Conservation (phyloP, 768 basidiomycete genomes). For the Pleurotus cornucopiae region DNA sequence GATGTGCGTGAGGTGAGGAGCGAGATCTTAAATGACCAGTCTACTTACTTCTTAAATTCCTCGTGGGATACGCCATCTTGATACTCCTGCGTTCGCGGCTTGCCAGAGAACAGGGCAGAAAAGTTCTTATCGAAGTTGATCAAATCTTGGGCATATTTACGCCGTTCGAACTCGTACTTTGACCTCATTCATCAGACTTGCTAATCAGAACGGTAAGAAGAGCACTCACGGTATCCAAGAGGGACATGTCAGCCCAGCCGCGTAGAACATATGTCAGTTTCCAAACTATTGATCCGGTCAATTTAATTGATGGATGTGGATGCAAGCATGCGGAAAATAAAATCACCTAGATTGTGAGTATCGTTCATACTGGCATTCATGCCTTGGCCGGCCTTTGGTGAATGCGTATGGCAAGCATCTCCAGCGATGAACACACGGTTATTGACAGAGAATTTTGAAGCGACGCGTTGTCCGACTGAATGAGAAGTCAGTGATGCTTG, state of each 20-base stretch:
- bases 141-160: slow-evolving; percentile 66
- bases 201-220: neutral
- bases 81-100: slow-evolving; percentile 46
- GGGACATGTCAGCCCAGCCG: slow-evolving; percentile 43
- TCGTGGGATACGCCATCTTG: slow-evolving; percentile 49
- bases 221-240: slow-evolving; percentile 49
- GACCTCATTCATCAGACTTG: neutral
- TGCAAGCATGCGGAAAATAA: neutral
- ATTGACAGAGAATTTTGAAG: slow-evolving; percentile 53
- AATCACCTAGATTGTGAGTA: slow-evolving; percentile 60
- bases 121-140: slow-evolving; percentile 69
- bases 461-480: slow-evolving; percentile 72
- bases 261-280: slow-evolving; percentile 54
- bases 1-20: neutral
- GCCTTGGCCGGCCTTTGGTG: slow-evolving; percentile 68
- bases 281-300: slow-evolving; percentile 38
- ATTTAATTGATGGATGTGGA: neutral
- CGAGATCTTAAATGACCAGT: neutral
- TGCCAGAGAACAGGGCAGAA: slow-evolving; percentile 63
- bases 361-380: slow-evolving; percentile 80
- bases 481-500: neutral
- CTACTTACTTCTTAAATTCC: slow-evolving; percentile 41
- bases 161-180: slow-evolving; percentile 68
- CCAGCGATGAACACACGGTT: slow-evolving; percentile 74
- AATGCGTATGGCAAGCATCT: slow-evolving; percentile 71